Evolutionary conservation across 352 stramenopile genomes (phyloP).

Genomic region (Aphanomyces euteiches): DNA sequence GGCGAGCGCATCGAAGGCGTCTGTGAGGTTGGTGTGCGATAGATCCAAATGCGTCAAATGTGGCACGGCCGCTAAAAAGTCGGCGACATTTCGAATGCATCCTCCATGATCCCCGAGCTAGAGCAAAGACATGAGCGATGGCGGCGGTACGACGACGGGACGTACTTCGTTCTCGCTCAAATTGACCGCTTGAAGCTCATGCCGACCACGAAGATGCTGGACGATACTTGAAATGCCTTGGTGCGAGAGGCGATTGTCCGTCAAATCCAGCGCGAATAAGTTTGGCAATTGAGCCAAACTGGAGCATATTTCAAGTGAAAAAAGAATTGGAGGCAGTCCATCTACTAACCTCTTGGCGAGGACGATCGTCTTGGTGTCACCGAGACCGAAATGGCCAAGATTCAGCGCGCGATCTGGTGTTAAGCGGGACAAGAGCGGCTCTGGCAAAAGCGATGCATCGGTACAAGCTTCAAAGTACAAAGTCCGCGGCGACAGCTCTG

Average conservation of each 20-base stretch:
- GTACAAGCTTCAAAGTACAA: conserved; percentile 65
- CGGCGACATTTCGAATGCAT: conserved; percentile 48
- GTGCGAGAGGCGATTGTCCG: conserved; percentile 65
- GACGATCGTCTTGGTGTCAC: conserved; percentile 54
- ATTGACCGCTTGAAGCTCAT: conserved; percentile 54
- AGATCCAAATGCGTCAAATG: conserved; percentile 56
- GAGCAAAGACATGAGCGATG: too few relatives aligned
- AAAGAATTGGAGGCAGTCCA: neutral
- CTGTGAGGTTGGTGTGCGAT: conserved; percentile 47
- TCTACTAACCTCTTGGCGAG: conserved; percentile 41
- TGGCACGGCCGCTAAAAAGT: conserved; percentile 46
- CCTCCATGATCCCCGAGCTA: conserved; percentile 47
- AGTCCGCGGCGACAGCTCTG: conserved; percentile 52
- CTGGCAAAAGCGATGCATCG: conserved; percentile 53
- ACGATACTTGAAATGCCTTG: conserved; percentile 57
- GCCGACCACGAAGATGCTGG: conserved; percentile 35
- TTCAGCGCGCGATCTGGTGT: conserved; percentile 54
- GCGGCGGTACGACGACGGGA: neutral
- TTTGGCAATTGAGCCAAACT: conserved; percentile 44
- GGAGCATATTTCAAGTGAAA: conserved; percentile 32
- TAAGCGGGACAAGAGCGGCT: conserved; percentile 69
- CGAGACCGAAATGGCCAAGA: conserved; percentile 69
- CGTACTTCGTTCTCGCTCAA: conserved; percentile 57
- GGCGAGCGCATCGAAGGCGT: conserved; percentile 46
- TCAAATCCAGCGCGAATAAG: conserved; percentile 62